Base-by-base conservation (phyloP, 225 moss, liverwort and hornwort genomes). In the Sphagnum contortum region DNA sequence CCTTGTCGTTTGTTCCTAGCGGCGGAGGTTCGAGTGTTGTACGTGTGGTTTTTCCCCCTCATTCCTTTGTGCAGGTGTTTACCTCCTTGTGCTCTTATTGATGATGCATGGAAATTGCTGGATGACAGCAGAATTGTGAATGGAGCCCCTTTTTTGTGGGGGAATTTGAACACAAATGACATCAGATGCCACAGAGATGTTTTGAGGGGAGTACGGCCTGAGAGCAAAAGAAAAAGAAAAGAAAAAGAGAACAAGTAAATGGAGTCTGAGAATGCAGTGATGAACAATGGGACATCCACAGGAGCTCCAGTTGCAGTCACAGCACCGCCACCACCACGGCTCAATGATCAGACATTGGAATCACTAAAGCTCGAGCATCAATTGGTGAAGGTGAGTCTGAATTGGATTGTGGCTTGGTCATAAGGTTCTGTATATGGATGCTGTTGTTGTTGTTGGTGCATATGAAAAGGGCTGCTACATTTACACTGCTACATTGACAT, bases 291-390 rank as follows among this genome's bases (percentile, higher is more conserved):
- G 68, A 83, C 78, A 48, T 55, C 84, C 7, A 66, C 91, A 53
- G 87, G 89, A 56, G 64, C 84, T 61, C 71, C 83, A 60, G 64
- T 67, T 48, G 71, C 70, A 11, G 64, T 80, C 47, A 72, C 80
- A 11, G 75, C 86, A 63, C 81, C 81, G 13, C 83, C 80, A 67
- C 77, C 67, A 45, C 69, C 83, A 48, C 98, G 93, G 59, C 50
- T 72, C 71, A 93, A 87, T 61, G 98, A 99, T 48, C 79, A 87
- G 71, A 74, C 91, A 5, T 80, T 78, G 11, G 98, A 99, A 47
- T 85, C 89, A 14, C 85, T 99, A 13, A 99, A 91, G 77, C 81
- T 99, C 51, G 98, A 99, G 81, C 93, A 99, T 58, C 98, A 99
- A 75, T 77, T 99, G 57, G 87, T 99, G 60, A 91, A 93, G 78